These are phyloP conservation scores for Macrophomina phaseolina DNA, from an alignment of 2,329 filamentous ascomycete genomes.

Conservation along the genomic window DNA sequence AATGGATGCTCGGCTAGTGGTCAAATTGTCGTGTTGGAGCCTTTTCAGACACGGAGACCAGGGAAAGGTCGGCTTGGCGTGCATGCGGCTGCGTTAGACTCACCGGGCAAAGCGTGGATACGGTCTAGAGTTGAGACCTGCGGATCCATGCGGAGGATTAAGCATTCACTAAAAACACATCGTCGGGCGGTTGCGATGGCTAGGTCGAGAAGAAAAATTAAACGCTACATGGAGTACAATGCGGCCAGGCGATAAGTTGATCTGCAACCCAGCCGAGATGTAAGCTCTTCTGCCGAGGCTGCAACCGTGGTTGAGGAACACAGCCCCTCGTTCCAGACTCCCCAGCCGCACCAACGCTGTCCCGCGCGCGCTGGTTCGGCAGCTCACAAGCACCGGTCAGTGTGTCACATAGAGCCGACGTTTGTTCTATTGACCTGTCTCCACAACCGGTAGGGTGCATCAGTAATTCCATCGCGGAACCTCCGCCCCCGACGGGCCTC, in stretches of 20 bases:
- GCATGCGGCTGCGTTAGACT: conserved; percentile 8
- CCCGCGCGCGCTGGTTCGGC: neutral
- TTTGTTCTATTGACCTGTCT: too few species aligned
- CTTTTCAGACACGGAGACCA: neutral
- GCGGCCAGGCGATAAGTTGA: neutral
- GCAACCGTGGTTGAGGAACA: neutral
- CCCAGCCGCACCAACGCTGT: neutral
- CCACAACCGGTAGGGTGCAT: neutral
- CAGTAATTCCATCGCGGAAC: neutral
- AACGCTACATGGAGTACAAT: neutral
- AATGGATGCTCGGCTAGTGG: neutral
- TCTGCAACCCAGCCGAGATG: too few species aligned
- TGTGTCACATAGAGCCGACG: neutral
- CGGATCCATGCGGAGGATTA: neutral
- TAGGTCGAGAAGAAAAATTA: too few species aligned
- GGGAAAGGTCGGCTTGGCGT: neutral
- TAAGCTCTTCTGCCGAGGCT: neutral
- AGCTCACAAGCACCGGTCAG: conserved; percentile 2
- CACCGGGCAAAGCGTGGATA: neutral
- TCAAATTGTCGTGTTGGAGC: neutral
- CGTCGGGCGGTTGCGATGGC: too few species aligned
- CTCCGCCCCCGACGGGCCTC: neutral
- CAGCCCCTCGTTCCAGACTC: neutral
- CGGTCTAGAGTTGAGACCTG: neutral
- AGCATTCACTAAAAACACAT: neutral